Evolutionary conservation across 2,329 filamentous ascomycete species (phyloP).

Genomic region (Trichoderma endophyticum): DNA sequence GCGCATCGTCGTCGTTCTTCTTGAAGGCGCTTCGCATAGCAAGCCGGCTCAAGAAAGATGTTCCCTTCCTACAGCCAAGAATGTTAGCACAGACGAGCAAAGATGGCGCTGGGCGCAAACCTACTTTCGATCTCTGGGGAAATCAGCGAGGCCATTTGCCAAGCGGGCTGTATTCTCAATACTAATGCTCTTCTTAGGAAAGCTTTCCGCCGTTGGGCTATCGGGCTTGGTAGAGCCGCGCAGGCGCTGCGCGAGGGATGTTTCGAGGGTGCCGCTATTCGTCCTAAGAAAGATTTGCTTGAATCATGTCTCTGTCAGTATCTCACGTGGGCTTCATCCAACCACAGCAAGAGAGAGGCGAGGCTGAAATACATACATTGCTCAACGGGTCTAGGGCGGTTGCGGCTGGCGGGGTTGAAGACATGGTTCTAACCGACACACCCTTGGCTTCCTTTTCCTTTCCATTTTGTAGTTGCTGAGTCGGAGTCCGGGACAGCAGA

Average conservation of each 20-base stretch:
- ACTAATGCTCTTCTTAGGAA: slow-evolving; percentile 40
- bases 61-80: slow-evolving; percentile 63
- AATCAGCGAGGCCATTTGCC: slow-evolving; percentile 40
- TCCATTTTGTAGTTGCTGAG: slow-evolving; percentile 49
- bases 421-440: slow-evolving; percentile 26
- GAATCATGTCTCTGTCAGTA: not conserved
- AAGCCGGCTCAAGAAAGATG: slow-evolving; percentile 83
- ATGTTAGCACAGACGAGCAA: slow-evolving; percentile 17
- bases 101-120: slow-evolving; percentile 12
- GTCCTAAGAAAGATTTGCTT: slow-evolving; percentile 42
- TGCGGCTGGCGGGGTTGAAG: slow-evolving; percentile 26
- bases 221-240: slow-evolving; percentile 53
- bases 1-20: slow-evolving; percentile 57
- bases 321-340: not conserved
- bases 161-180: slow-evolving; percentile 42
- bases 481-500: slow-evolving; percentile 55
- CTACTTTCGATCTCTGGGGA: slow-evolving; percentile 63
- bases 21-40: slow-evolving; percentile 72
- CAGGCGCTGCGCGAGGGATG: slow-evolving; percentile 53
- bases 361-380: slow-evolving; percentile 29
- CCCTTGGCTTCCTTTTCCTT: slow-evolving; percentile 33
- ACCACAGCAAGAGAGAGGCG: not conserved
- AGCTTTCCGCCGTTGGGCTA: slow-evolving; percentile 43
- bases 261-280: slow-evolving; percentile 34
- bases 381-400: slow-evolving; percentile 39